These are phyloP conservation scores for Boletus patriciae DNA, from an alignment of 768 basidiomycete species.

Conservation along the genomic window DNA sequence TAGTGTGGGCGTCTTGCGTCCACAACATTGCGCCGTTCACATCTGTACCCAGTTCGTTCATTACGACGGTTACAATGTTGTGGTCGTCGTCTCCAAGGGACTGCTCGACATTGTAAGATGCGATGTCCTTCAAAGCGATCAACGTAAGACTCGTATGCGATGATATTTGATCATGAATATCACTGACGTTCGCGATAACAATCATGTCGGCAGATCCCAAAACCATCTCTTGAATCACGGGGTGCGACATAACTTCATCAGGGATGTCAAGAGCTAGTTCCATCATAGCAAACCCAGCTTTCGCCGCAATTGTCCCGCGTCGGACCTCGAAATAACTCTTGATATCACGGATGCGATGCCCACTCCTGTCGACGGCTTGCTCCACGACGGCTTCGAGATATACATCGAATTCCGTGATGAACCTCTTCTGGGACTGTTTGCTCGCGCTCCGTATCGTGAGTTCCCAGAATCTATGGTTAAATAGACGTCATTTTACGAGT, in stretches of 20 bases:
- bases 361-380: conserved; percentile 6
- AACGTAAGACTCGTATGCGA: not conserved
- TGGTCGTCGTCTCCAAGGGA: conserved; percentile 27
- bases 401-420: conserved; percentile 1
- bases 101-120: conserved; percentile 37
- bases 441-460: conserved; percentile 3
- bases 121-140: conserved; percentile 22
- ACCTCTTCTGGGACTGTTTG: conserved; percentile 2
- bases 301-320: conserved; percentile 31
- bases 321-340: conserved; percentile 43
- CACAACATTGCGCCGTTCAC: conserved; percentile 18
- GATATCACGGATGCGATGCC: conserved; percentile 34
- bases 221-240: conserved; percentile 33
- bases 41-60: conserved; percentile 37
- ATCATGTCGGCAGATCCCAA: conserved; percentile 36
- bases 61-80: conserved; percentile 50
- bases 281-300: not conserved
- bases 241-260: conserved; percentile 43
- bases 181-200: conserved; percentile 35
- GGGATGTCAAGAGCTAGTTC: conserved; percentile 37
- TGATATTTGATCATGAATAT: not conserved
- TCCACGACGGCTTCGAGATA: conserved; percentile 1
- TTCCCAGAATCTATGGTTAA: conserved; percentile 17
- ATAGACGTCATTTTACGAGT: not conserved
- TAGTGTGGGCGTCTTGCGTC: conserved; percentile 8